phyloP scores from a whole-genome alignment of 2,329 filamentous ascomycete species.

The Fusarium napiforme region DNA sequence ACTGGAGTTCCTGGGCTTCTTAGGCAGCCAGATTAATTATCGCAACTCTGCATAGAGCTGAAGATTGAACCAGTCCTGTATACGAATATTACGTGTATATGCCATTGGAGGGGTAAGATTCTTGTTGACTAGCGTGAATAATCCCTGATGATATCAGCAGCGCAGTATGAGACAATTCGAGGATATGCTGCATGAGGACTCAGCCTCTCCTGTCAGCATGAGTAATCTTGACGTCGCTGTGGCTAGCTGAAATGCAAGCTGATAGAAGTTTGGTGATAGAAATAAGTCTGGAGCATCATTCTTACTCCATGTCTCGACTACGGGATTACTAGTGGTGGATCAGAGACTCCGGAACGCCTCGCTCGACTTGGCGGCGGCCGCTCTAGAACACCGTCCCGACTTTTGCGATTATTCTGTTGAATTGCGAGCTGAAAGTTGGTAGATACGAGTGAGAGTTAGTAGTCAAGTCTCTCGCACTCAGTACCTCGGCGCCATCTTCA shows the following conservation, averaged over 20 bases:
- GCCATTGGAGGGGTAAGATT: neutral
- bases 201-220: neutral
- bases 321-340: neutral
- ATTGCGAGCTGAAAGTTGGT: fast-evolving
- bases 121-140: neutral
- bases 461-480: too few species aligned
- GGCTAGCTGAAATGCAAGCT: neutral
- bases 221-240: neutral
- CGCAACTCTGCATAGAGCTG: too few species aligned
- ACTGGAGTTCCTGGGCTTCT: fast-evolving
- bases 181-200: neutral
- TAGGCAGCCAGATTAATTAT: neutral
- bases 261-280: too few species aligned
- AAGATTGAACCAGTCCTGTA: neutral
- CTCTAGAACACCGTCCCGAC: fast-evolving
- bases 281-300: neutral
- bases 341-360: neutral
- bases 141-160: neutral
- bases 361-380: neutral
- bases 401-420: too few species aligned
- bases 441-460: too few species aligned
- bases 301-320: neutral
- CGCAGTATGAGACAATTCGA: neutral
- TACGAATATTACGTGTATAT: neutral
- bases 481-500: neutral